A percentile compares a stretch with the other conserved stretches of the same genome.
Evolutionary conservation across 352 stramenopile genomes (phyloP).

Genomic region (Blastocystis sp.): DNA sequence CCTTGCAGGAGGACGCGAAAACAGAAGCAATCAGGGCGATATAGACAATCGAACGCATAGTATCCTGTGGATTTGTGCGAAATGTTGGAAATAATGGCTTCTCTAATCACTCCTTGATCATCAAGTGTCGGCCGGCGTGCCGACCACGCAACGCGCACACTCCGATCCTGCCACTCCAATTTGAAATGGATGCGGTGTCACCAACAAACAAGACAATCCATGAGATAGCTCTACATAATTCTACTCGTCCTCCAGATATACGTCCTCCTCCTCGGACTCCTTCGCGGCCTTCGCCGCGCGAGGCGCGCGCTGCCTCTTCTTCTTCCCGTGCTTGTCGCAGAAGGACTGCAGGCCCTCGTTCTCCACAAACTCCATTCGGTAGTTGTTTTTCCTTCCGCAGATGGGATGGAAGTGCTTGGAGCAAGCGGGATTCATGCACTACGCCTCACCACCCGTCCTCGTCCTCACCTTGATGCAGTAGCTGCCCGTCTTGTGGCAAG

Average conservation of each 20-base stretch:
- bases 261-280: slow-evolving; percentile 15
- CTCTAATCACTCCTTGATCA: slow-evolving; percentile 19
- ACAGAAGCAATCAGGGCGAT: neutral
- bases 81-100: neutral
- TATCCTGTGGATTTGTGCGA: slow-evolving; percentile 2
- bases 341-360: slow-evolving; percentile 59
- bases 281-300: neutral
- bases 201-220: slow-evolving; percentile 38
- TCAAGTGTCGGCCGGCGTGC: neutral
- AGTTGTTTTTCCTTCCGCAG: slow-evolving; percentile 29
- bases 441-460: neutral
- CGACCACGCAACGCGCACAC: neutral
- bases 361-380: slow-evolving; percentile 50
- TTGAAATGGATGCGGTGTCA: neutral
- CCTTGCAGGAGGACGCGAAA: neutral
- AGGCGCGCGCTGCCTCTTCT: slow-evolving; percentile 28
- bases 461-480: slow-evolving; percentile 58
- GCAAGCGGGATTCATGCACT: slow-evolving; percentile 64
- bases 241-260: slow-evolving; percentile 57
- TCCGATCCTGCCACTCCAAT: neutral
- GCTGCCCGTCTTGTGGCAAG: slow-evolving; percentile 64
- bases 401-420: slow-evolving; percentile 63
- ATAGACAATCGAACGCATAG: slow-evolving; percentile 10
- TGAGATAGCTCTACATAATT: slow-evolving; percentile 12
- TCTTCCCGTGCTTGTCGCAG: slow-evolving; percentile 66